These are phyloP conservation scores for Leccinum obscurum DNA, from an alignment of 768 basidiomycete species.

Conservation along the genomic window DNA sequence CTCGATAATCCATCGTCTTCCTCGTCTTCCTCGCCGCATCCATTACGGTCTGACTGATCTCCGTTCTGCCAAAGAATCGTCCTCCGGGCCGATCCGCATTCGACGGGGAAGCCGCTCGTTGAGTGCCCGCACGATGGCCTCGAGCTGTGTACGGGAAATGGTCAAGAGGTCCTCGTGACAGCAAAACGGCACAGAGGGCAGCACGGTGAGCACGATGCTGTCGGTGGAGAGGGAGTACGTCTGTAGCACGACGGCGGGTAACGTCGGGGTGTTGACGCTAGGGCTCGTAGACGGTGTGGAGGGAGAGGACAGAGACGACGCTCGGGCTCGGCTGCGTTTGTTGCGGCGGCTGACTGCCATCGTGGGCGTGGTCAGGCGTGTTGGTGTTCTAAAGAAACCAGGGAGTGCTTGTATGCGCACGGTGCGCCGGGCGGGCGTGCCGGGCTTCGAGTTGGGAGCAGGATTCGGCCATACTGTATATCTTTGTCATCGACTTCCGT, in stretches of 20 bases:
- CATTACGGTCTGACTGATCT: not conserved
- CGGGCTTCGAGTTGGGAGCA: not conserved
- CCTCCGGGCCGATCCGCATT: constrained; percentile 47
- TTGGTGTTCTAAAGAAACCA: constrained; percentile 25
- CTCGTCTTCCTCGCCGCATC: not conserved
- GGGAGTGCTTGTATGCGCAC: constrained; percentile 18
- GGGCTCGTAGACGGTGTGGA: constrained; percentile 13
- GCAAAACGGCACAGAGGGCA: constrained; percentile 62
- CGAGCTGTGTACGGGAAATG: constrained; percentile 57
- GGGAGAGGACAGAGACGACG: constrained; percentile 6
- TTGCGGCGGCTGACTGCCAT: constrained; percentile 15
- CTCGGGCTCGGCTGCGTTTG: constrained; percentile 21
- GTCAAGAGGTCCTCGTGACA: constrained; percentile 72
- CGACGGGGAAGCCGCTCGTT: constrained; percentile 57
- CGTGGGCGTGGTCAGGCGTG: constrained; percentile 26
- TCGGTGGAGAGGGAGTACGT: constrained; percentile 50
- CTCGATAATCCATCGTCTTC: constrained; percentile 20
- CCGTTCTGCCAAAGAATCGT: constrained; percentile 25
- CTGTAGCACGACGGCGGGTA: constrained; percentile 56
- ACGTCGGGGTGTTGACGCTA: not conserved
- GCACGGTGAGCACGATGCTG: constrained; percentile 62
- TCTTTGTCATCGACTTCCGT: too few relatives aligned
- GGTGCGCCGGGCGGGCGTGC: constrained; percentile 12
- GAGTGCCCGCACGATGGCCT: constrained; percentile 51
- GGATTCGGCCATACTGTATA: not conserved